Evolutionary conservation across 441 rosid species (phyloP).

Genomic region (Omphalea diandra): DNA sequence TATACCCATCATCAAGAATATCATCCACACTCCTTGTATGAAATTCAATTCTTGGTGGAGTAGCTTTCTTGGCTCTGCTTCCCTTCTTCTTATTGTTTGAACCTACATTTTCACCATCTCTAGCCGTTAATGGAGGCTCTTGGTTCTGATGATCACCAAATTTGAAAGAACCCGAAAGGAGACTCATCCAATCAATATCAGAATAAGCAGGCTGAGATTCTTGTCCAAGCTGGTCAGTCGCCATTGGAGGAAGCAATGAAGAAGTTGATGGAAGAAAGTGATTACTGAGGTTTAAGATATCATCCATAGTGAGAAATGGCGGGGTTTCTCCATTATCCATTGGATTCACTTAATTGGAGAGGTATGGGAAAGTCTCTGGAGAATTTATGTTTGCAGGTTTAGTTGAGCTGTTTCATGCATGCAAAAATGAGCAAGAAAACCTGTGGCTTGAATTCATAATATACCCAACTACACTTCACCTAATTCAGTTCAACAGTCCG

Average conservation of each 20-base stretch:
- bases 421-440: neutral
- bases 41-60: constrained; percentile 17
- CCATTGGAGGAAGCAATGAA: neutral
- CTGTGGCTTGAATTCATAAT: constrained; percentile 8
- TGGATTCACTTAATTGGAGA: too few species aligned
- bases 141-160: constrained; percentile 1
- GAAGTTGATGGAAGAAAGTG: neutral
- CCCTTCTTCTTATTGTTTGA: constrained; percentile 11
- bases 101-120: constrained; percentile 5
- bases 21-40: constrained; percentile 19
- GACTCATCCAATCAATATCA: constrained; percentile 23
- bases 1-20: constrained; percentile 22
- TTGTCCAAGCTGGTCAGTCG: neutral
- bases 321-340: constrained; percentile 18
- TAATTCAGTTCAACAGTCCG: constrained; percentile 25
- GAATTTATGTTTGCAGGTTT: constrained; percentile 6
- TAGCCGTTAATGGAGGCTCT: neutral
- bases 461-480: constrained; percentile 21
- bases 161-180: constrained; percentile 4
- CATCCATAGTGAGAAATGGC: neutral
- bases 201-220: constrained; percentile 1
- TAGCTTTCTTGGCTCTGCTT: constrained; percentile 7
- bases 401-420: constrained; percentile 4
- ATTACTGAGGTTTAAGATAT: constrained; percentile 2
- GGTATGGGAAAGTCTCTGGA: neutral